These are phyloP conservation scores for Phytophthora pluvialis DNA, from an alignment of 352 stramenopile species.

Conservation along the genomic window DNA sequence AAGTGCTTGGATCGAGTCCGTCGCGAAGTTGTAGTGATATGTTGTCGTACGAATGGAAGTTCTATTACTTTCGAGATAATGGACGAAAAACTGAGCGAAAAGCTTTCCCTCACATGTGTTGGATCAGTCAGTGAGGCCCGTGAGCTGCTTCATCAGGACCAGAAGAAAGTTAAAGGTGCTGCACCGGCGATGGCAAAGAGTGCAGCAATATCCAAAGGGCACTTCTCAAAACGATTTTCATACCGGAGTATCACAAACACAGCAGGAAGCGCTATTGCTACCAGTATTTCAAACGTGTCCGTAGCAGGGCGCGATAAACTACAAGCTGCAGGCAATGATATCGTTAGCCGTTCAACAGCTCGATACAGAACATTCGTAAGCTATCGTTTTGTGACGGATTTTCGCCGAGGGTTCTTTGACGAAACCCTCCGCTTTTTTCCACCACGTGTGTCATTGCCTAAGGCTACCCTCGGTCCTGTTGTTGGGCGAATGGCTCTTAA, in stretches of 20 bases:
- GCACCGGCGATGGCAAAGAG: neutral
- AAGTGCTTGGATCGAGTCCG: slow-evolving; percentile 45
- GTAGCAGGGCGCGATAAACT: neutral
- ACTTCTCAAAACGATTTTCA: slow-evolving; percentile 80
- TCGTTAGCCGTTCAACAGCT: neutral
- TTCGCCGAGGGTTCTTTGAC: slow-evolving; percentile 51
- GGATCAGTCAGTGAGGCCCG: slow-evolving; percentile 60
- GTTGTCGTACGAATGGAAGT: slow-evolving; percentile 35
- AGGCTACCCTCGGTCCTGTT: slow-evolving; percentile 59
- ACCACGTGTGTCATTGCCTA: slow-evolving; percentile 36
- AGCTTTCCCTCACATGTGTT: slow-evolving; percentile 51
- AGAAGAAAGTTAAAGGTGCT: slow-evolving; percentile 27
- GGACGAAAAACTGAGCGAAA: slow-evolving; percentile 69
- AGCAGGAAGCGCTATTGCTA: slow-evolving; percentile 1
- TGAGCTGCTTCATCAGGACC: slow-evolving; percentile 30
- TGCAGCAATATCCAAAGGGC: slow-evolving; percentile 44
- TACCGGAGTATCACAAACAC: slow-evolving; percentile 49
- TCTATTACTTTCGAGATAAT: slow-evolving; percentile 59
- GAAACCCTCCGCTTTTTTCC: slow-evolving; percentile 68
- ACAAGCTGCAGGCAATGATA: neutral
- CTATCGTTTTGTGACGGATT: slow-evolving; percentile 70
- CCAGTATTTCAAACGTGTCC: neutral
- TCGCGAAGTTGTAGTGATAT: slow-evolving; percentile 54
- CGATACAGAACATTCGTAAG: slow-evolving; percentile 49
- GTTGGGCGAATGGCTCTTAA: slow-evolving; percentile 52